phyloP scores from a whole-genome alignment of 2,329 filamentous ascomycete genomes.

The Fusarium coffeatum region DNA sequence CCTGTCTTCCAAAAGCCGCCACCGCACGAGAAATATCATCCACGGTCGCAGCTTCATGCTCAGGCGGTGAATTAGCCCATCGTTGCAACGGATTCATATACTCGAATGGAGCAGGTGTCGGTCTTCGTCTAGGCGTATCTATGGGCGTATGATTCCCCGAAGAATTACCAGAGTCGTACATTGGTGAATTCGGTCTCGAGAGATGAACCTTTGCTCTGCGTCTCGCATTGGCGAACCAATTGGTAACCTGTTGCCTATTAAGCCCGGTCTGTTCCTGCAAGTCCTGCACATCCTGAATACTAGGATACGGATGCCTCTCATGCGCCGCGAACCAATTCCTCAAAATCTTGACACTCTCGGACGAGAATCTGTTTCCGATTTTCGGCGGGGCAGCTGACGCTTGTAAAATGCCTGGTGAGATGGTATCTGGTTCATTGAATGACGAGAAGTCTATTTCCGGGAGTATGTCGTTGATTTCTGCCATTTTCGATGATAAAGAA shows the following conservation, averaged over 20 bases:
- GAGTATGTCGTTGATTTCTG: background rate
- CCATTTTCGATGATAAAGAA: slow-evolving; percentile 7
- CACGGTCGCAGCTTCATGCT: slow-evolving; percentile 50
- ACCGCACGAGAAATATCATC: slow-evolving; percentile 50
- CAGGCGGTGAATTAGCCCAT: slow-evolving; percentile 51
- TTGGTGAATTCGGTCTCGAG: slow-evolving; percentile 46
- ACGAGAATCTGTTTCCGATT: slow-evolving; percentile 33
- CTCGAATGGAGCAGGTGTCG: slow-evolving; percentile 52
- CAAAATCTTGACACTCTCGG: slow-evolving; percentile 59
- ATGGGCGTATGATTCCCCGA: slow-evolving; percentile 54
- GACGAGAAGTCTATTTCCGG: background rate
- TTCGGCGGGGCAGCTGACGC: slow-evolving; percentile 29
- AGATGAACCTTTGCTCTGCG: slow-evolving; percentile 75
- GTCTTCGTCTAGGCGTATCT: slow-evolving; percentile 63
- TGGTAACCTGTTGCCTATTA: slow-evolving; percentile 81
- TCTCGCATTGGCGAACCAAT: slow-evolving; percentile 89
- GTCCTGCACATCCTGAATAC: slow-evolving; percentile 80
- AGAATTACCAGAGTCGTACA: slow-evolving; percentile 35
- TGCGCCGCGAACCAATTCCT: slow-evolving; percentile 84
- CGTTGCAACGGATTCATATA: slow-evolving; percentile 47
- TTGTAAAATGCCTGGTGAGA: slow-evolving; percentile 30
- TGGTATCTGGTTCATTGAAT: slow-evolving; percentile 5
- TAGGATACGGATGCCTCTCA: slow-evolving; percentile 82
- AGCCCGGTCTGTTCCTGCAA: slow-evolving; percentile 80
- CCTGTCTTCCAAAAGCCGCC: slow-evolving; percentile 50